Conservation (phyloP, 140 eudicot genomes). For the Bidens hawaiensis region DNA sequence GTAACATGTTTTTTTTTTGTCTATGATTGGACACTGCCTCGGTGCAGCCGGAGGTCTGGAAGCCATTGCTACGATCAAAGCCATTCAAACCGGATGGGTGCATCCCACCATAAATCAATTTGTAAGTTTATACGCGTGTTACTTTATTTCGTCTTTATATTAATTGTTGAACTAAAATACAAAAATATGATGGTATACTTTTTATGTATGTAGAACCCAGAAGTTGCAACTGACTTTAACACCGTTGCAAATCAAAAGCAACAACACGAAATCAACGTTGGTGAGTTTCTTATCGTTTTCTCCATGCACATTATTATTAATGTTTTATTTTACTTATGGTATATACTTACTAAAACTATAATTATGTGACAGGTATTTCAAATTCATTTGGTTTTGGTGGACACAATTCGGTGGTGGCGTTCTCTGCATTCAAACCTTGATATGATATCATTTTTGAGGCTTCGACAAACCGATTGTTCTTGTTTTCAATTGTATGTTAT, state of each 20-base stretch:
- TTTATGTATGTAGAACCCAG: slow-evolving; percentile 49
- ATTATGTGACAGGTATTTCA: slow-evolving; percentile 67
- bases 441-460: slow-evolving; percentile 13
- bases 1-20: slow-evolving; percentile 28
- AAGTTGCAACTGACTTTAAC: slow-evolving; percentile 64
- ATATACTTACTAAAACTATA: not conserved
- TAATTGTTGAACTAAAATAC: too few species aligned
- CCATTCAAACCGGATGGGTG: slow-evolving; percentile 87
- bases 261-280: slow-evolving; percentile 77
- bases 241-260: slow-evolving; percentile 65
- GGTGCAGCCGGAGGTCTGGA: slow-evolving; percentile 99
- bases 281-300: slow-evolving; percentile 36
- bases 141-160: too few species aligned
- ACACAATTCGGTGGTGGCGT: slow-evolving; percentile 86
- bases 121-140: slow-evolving; percentile 33
- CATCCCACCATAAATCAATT: slow-evolving; percentile 93
- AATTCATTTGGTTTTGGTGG: slow-evolving; percentile 96
- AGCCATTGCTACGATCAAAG: slow-evolving; percentile 88
- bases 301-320: not conserved
- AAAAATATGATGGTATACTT: too few species aligned
- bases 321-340: not conserved
- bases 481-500: slow-evolving; percentile 12
- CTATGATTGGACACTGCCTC: slow-evolving; percentile 97
- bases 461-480: not conserved
- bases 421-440: slow-evolving; percentile 83